Conservation (phyloP, 805 yeast genomes). For the Candida ulmi region DNA sequence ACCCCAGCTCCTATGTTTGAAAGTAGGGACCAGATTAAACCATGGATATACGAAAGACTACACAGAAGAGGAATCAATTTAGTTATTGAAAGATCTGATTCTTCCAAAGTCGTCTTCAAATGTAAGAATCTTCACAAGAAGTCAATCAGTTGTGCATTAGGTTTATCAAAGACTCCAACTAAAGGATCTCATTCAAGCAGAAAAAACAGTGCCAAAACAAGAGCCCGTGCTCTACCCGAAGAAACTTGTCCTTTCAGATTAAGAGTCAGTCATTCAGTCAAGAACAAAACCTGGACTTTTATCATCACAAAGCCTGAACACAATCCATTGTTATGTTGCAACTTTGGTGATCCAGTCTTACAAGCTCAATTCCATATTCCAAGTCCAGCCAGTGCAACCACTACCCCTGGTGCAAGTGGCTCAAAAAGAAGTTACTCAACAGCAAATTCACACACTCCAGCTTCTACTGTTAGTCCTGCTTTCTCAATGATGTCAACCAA, state of each 20-base stretch:
- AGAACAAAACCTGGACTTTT: conserved; percentile 20
- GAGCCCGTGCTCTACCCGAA: conserved; percentile 14
- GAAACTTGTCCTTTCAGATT: conserved; percentile 25
- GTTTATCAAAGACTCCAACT: too few relatives aligned
- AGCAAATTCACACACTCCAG: conserved; percentile 15
- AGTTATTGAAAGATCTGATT: conserved; percentile 28
- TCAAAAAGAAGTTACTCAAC: conserved; percentile 18
- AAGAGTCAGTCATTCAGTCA: conserved; percentile 23
- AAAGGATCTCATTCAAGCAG: too few relatives aligned
- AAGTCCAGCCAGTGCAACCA: background rate
- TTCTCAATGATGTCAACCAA: conserved; percentile 9
- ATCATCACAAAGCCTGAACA: conserved; percentile 22
- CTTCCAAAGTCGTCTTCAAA: conserved; percentile 27
- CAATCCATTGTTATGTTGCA: conserved; percentile 17
- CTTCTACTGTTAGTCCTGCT: conserved; percentile 15
- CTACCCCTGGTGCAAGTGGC: conserved; percentile 8
- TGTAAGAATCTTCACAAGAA: conserved; percentile 26
- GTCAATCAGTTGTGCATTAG: background rate
- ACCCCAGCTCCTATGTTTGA: conserved; percentile 21
- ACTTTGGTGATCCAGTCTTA: conserved; percentile 13
- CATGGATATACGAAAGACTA: conserved; percentile 20
- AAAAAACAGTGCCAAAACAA: too few relatives aligned
- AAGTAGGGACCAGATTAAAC: conserved; percentile 21
- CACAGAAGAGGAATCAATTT: conserved; percentile 18
- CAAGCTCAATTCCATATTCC: background rate